These are phyloP conservation scores for Fusarium bulbicola DNA, from an alignment of 2,329 filamentous ascomycete genomes.

Conservation along the genomic window DNA sequence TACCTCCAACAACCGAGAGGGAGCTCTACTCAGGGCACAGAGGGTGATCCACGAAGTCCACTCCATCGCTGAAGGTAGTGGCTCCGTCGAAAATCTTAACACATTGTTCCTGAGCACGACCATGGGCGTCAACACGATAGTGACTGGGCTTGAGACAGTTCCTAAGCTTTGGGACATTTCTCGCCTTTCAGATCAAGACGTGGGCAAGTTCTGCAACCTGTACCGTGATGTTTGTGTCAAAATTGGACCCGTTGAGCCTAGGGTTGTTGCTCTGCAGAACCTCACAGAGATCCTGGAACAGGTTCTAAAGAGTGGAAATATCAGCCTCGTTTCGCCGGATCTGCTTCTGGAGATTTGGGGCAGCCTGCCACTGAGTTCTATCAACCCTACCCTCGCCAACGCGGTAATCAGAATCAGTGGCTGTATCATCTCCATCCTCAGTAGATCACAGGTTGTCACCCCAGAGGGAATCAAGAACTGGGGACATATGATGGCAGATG, in stretches of 20 bases:
- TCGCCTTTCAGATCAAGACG: constrained; percentile 36
- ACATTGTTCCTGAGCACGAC: constrained; percentile 43
- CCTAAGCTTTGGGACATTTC: constrained; percentile 45
- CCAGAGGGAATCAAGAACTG: constrained; percentile 49
- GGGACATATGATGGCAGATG: constrained; percentile 60
- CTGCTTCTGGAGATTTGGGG: constrained; percentile 54
- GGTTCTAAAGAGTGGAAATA: constrained; percentile 43
- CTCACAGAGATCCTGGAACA: constrained; percentile 57
- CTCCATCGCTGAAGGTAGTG: constrained; percentile 38
- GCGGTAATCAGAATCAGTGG: constrained; percentile 60
- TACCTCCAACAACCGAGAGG: constrained; percentile 28
- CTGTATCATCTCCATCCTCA: constrained; percentile 51
- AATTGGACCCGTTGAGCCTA: constrained; percentile 55
- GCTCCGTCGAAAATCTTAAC: constrained; percentile 38
- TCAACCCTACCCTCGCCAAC: constrained; percentile 61
- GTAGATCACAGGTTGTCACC: constrained; percentile 28
- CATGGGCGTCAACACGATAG: constrained; percentile 48
- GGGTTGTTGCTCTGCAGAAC: constrained; percentile 57
- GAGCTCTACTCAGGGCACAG: constrained; percentile 54
- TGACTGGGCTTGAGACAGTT: constrained; percentile 48
- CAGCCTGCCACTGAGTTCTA: constrained; percentile 47
- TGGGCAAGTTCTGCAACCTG: constrained; percentile 50
- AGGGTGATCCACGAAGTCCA: constrained; percentile 50
- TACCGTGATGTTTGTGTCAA: constrained; percentile 55
- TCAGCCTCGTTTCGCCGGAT: constrained; percentile 45